Evolutionary conservation across 164 flowering plant genomes (phyloP), one percentile per base, ranked within the genome.

Genomic region (Magnolia kwangsiensis): DNA sequence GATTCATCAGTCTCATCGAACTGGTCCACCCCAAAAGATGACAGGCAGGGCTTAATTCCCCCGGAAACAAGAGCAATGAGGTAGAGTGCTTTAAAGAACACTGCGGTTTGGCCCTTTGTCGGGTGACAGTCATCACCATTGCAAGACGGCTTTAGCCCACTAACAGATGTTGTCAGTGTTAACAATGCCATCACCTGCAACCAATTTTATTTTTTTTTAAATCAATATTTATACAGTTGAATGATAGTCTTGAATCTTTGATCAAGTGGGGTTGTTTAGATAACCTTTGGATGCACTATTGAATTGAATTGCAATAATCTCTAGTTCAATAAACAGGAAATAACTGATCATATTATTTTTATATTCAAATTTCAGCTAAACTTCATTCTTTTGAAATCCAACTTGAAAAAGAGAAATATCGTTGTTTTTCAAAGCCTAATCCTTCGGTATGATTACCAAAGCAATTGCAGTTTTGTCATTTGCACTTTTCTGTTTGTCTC

Each of bases 131-230:
- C 77, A 18, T 78, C 88, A 16, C 69, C 72, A 23, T 55, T 14
- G 50, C 92, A 89, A 1, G 72, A 27, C 13, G 94, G 92, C 74
- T 77, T 88, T 58, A 90, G 59, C n/a, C 92, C 92, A 20, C 79
- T 84, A 0, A 90, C 85, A 2, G 91, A 85, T 71, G 91, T 91
- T 0, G 92, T 84, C 78, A 90, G 18, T 58, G 94, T 86, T 77
- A 90, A 75, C 24, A 88, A 78, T 19, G 88, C 81, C 94, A 90
- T 86, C 67, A 91, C 94, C 94, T 89, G 75, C 58, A 76, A 73
- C n/a, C 45, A 18, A 7, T 9, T 67, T 18, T 24, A 0, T 24
- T 24, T 24, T 24, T 24, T 24, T 24, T 24, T 24, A 67, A 24
- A 24, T 9, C 37, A 31, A 31, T 31, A 31, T 31, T 31, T 31